Conservation (phyloP, 2,329 filamentous ascomycete genomes). For the Fusarium sp. region DNA sequence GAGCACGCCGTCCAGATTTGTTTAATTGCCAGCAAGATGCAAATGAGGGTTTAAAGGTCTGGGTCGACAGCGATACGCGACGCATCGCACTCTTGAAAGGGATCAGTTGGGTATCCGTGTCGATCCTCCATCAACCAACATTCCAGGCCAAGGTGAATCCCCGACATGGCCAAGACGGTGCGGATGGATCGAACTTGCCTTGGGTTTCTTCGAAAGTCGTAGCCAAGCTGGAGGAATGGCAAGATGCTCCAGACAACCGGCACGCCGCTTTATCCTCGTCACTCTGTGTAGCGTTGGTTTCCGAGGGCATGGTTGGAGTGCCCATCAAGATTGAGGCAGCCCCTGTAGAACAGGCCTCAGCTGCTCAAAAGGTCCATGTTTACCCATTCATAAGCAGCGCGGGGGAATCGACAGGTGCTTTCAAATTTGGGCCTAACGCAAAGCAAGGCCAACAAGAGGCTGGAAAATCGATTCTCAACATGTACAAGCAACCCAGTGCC, state of each 20-base stretch:
- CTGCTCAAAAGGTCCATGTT: background rate
- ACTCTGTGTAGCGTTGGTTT: background rate
- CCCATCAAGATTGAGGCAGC: background rate
- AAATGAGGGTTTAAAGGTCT: background rate
- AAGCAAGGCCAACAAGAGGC: background rate
- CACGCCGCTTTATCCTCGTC: background rate
- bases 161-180: background rate
- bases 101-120: background rate
- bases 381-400: background rate
- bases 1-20: background rate
- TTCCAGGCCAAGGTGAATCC: background rate
- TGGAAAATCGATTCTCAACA: background rate
- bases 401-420: background rate
- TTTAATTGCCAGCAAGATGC: background rate
- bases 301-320: background rate
- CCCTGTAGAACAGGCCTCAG: background rate
- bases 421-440: background rate
- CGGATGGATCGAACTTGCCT: background rate
- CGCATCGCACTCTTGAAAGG: background rate
- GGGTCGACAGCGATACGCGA: background rate
- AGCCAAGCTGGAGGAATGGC: background rate
- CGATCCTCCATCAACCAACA: background rate
- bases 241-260: background rate
- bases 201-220: background rate
- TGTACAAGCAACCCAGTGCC: slow-evolving; percentile 1